phyloP scores from a whole-genome alignment of 2,329 filamentous ascomycete species.

The Pyricularia sp. region DNA sequence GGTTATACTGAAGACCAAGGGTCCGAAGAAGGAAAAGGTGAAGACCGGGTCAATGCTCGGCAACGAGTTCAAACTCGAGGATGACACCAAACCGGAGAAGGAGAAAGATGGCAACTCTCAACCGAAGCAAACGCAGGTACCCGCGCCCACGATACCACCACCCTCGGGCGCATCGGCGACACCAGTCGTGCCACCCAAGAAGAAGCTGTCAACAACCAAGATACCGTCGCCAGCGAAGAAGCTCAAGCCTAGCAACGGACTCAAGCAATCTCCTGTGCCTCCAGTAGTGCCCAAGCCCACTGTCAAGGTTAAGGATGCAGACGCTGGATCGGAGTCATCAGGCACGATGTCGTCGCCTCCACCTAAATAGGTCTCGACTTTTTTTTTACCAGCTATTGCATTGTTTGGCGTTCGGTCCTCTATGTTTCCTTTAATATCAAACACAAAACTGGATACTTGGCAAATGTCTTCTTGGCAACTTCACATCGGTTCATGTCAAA shows the following conservation, averaged over 20 bases:
- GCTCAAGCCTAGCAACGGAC: slow-evolving; percentile 24
- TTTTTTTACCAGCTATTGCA: not conserved
- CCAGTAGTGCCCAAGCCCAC: slow-evolving; percentile 38
- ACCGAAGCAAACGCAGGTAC: slow-evolving; percentile 11
- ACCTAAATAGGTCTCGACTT: not conserved
- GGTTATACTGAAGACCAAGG: slow-evolving; percentile 45
- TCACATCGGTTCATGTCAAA: not conserved
- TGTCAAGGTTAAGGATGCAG: slow-evolving; percentile 26
- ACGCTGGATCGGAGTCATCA: slow-evolving; percentile 46
- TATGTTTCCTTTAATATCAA: not conserved
- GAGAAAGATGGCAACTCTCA: not conserved
- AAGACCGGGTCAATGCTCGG: slow-evolving; percentile 41
- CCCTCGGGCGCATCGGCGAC: slow-evolving; percentile 16
- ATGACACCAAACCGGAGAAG: slow-evolving; percentile 8
- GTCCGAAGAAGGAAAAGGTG: slow-evolving; percentile 44
- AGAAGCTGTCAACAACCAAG: slow-evolving; percentile 24
- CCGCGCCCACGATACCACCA: slow-evolving; percentile 14
- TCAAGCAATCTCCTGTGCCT: slow-evolving; percentile 33
- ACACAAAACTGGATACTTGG: not conserved
- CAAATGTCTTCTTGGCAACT: not conserved
- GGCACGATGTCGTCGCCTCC: slow-evolving; percentile 47
- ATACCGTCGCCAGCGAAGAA: slow-evolving; percentile 34
- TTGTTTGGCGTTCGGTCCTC: not conserved
- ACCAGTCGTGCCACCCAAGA: slow-evolving; percentile 31
- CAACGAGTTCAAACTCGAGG: slow-evolving; percentile 34